Percentiles rank a stretch among this genome's conserved stretches.
Conservation (phyloP, 768 basidiomycete genomes). For the Mycena kentingensis region DNA sequence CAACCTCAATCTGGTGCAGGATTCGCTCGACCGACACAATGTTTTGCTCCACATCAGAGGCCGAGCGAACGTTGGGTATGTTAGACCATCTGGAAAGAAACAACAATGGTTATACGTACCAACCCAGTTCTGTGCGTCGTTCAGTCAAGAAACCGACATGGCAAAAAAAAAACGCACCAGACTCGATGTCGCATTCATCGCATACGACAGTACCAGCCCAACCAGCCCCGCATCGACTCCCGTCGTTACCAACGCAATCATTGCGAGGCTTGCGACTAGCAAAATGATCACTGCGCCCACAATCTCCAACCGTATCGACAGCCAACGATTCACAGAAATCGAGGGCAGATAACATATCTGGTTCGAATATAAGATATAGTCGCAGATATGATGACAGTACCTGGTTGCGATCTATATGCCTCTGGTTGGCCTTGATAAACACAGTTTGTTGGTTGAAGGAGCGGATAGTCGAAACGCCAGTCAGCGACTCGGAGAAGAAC, state of each 20-base stretch:
- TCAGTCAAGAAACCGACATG: background rate
- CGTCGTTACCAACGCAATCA: conserved; percentile 70
- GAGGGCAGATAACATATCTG: conserved; percentile 78
- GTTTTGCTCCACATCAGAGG: conserved; percentile 88
- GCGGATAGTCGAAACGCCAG: conserved; percentile 80
- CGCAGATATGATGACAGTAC: no score
- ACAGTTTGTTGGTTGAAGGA: conserved; percentile 72
- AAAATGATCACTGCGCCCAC: conserved; percentile 82
- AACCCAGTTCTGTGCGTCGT: conserved; percentile 82
- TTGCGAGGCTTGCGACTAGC: conserved; percentile 64
- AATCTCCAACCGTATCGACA: conserved; percentile 81
- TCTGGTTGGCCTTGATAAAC: conserved; percentile 69
- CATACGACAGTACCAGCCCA: conserved; percentile 84
- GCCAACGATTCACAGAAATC: conserved; percentile 79
- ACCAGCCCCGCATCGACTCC: conserved; percentile 87
- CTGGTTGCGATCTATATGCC: conserved; percentile 84
- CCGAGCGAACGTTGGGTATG: conserved; percentile 75
- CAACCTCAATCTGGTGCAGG: conserved; percentile 74
- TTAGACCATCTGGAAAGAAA: no score
- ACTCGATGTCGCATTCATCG: conserved; percentile 79
- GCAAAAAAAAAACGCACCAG: conserved; percentile 50
- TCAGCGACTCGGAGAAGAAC: conserved; percentile 78
- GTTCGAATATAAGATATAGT: no score
- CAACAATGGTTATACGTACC: no score
- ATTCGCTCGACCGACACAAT: conserved; percentile 90